Conservation (phyloP, 257 asterid species). For the Plantago ovata region DNA sequence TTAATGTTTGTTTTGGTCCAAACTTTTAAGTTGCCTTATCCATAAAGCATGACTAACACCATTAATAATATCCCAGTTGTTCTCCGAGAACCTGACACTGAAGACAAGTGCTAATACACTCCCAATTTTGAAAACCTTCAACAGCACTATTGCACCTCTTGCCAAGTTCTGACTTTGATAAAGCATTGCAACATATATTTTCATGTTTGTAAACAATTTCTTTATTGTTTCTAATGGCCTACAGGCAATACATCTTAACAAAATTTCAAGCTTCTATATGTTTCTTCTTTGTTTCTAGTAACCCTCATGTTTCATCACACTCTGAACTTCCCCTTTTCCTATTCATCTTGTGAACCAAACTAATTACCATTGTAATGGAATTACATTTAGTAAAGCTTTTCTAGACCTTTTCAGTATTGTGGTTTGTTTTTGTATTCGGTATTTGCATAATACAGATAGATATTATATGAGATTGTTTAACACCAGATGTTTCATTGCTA, state of each 20-base stretch:
- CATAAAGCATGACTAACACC: background rate
- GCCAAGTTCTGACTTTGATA: background rate
- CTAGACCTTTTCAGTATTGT: background rate
- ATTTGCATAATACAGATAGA: background rate
- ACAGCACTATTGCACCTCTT: too few relatives aligned
- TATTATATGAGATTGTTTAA: background rate
- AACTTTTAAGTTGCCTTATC: background rate
- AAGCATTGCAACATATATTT: background rate
- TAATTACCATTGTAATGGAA: background rate
- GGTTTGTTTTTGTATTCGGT: constrained; percentile 5
- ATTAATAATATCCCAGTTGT: constrained; percentile 8
- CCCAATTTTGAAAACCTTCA: too few relatives aligned
- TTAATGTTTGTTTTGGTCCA: background rate
- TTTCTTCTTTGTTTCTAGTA: background rate
- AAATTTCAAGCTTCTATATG: background rate
- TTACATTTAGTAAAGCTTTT: background rate
- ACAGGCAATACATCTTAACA: background rate
- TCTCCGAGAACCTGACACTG: background rate
- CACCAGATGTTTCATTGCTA: background rate
- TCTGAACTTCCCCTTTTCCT: background rate
- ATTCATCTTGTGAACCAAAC: background rate
- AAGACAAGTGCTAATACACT: background rate
- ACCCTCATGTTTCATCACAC: background rate
- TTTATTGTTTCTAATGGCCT: too few relatives aligned
- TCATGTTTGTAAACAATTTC: background rate